A percentile compares a stretch with the other conserved stretches of the same genome.
phyloP scores from a whole-genome alignment of 164 flowering plant genomes.

The Piper longum region DNA sequence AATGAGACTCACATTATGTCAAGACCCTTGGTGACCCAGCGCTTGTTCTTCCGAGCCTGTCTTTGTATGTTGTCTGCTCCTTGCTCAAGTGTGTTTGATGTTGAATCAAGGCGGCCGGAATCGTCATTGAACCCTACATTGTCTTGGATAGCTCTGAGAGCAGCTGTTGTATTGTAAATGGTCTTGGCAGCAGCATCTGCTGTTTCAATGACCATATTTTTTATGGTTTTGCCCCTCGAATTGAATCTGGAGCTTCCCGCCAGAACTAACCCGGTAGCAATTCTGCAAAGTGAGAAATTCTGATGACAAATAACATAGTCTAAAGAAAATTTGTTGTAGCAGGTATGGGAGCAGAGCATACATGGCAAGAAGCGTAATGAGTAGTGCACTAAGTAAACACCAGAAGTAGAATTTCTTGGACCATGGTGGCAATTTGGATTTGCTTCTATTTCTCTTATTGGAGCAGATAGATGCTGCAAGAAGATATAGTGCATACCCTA shows the following conservation, averaged over 20 bases:
- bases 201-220: constrained; percentile 44
- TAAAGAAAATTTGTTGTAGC: too few species aligned
- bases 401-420: too few species aligned
- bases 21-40: constrained; percentile 37
- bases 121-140: constrained; percentile 22
- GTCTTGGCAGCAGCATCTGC: constrained; percentile 59
- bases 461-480: too few species aligned
- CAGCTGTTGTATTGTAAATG: constrained; percentile 51
- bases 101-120: constrained; percentile 34
- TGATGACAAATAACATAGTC: too few species aligned
- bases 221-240: constrained; percentile 43
- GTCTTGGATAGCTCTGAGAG: constrained; percentile 38
- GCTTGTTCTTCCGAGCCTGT: constrained; percentile 52
- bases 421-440: too few species aligned
- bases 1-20: constrained; percentile 32
- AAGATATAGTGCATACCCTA: too few species aligned
- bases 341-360: too few species aligned
- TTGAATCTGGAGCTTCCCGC: constrained; percentile 58
- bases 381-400: too few species aligned
- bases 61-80: constrained; percentile 46
- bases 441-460: too few species aligned
- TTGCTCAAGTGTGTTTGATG: constrained; percentile 35
- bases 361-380: too few species aligned
- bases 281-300: constrained; percentile 19
- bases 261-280: constrained; percentile 44